A percentile compares a stretch with the other conserved stretches of the same genome.
Conservation (phyloP, 2,329 filamentous ascomycete species). For the Dactylellina parvicollis region DNA sequence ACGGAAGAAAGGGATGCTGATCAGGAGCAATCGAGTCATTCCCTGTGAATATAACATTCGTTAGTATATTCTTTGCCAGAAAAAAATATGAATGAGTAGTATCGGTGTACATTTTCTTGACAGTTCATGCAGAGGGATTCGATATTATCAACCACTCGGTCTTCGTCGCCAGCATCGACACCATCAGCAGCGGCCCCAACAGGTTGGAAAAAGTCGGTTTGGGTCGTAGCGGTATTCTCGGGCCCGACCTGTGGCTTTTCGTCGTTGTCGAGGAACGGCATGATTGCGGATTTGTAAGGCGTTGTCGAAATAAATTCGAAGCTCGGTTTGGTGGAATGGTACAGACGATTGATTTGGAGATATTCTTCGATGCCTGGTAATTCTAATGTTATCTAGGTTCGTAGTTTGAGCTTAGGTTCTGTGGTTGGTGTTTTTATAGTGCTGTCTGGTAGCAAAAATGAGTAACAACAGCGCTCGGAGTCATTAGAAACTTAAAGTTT, state of each 20-base stretch:
- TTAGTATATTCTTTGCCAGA: background rate
- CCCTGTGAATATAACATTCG: conserved; percentile 68
- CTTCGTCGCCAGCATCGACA: conserved; percentile 44
- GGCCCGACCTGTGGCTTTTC: background rate
- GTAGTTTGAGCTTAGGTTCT: background rate
- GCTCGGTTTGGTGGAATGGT: background rate
- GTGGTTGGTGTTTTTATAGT: background rate
- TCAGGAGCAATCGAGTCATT: conserved; percentile 84
- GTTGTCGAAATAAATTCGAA: background rate
- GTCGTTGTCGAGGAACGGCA: conserved; percentile 49
- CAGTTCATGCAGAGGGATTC: conserved; percentile 90
- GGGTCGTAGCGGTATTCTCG: conserved; percentile 19
- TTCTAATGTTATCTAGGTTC: no score
- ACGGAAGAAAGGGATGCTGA: conserved; percentile 94
- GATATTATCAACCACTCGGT: conserved; percentile 62
- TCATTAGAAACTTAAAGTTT: background rate
- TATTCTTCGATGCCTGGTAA: no score
- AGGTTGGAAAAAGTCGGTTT: conserved; percentile 56
- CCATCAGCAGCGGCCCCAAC: conserved; percentile 56
- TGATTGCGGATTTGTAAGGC: background rate
- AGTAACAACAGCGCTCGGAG: background rate
- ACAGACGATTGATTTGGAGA: no score
- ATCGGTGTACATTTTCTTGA: conserved; percentile 73
- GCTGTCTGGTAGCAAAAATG: background rate
- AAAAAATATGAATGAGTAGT: background rate